Evolutionary conservation across 441 rosid species (phyloP), one percentile per base, ranked within the genome.

Genomic region (Daphne laureola): DNA sequence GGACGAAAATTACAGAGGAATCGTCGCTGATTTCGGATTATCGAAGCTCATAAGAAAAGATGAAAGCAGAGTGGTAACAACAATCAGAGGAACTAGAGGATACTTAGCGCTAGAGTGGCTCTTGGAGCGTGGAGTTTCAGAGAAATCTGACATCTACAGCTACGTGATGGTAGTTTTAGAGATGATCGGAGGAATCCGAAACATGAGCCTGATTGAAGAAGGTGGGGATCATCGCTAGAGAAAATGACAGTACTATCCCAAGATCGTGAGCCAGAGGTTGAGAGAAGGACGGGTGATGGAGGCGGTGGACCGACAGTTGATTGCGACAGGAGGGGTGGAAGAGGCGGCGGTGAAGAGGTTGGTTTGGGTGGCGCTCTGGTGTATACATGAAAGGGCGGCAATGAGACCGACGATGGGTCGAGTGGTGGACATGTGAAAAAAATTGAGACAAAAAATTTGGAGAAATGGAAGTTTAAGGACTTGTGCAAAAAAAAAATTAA

Each of bases 41-140:
- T 87, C 97, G 0, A 84, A 78, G 74, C 53, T 90, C 14, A 74
- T 87, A 66, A 67, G 73, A 14, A 75, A 67, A 70, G 97, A 90
- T 12, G 78, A 87, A 70, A 90, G 97, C 41, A 46, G 75, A 57
- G 80, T 83, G 1, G 8, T 84, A 8, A 87, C 97, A 0, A 86
- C 85, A 3, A 73, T 87, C 35, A 71, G 96, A 0, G 97, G 96
- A 0, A 90, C 97, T 0, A 69, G 78, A 51, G 96, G 96, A 1
- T 90, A 90, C 46, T 54, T 90, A 59, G 97, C 96, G 0, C 97
- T 94, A 0, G 96, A 87, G 63, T 90, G 96, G 97, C 79, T 90
- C 5, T 43, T 90, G 38, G 94, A 78, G 27, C 68, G 31, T 0
- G 91, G 97, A 0, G 62, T 90, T 42, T 84, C 96, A 0, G 94